Evolutionary conservation across 179 eudicot genomes (phyloP).

Genomic region (Carnegiea gigantea): DNA sequence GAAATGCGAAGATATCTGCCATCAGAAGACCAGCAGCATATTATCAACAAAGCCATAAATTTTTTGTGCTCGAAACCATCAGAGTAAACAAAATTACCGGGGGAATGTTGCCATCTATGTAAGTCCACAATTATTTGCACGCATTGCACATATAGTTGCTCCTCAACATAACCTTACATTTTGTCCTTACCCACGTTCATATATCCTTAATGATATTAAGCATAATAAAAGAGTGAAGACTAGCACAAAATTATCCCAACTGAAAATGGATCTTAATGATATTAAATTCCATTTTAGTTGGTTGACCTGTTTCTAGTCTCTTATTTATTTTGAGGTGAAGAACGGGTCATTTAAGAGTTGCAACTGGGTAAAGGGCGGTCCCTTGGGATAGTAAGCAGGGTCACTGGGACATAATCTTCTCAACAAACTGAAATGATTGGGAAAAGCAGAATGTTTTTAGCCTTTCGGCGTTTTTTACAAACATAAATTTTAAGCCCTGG

Average conservation of each 20-base stretch:
- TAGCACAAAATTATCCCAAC: not conserved
- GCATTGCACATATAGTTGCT: not conserved
- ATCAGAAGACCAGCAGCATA: conserved; percentile 25
- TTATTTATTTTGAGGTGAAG: not conserved
- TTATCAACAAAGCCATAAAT: not conserved
- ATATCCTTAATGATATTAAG: not conserved
- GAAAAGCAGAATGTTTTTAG: not conserved
- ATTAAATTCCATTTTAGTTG: not conserved
- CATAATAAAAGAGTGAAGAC: not conserved
- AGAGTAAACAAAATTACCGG: not conserved
- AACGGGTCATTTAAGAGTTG: not conserved
- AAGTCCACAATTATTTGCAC: not conserved
- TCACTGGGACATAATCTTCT: not conserved
- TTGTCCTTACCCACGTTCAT: not conserved
- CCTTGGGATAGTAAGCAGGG: not conserved
- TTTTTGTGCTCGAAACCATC: conserved; percentile 1
- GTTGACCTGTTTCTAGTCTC: not conserved
- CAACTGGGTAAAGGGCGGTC: not conserved
- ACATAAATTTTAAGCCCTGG: too few species aligned
- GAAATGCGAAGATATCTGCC: conserved; percentile 94
- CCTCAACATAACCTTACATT: not conserved
- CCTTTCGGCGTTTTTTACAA: not conserved
- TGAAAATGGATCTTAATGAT: too few species aligned
- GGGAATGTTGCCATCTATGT: not conserved
- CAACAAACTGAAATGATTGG: not conserved